A percentile compares a stretch with the other conserved stretches of the same genome.
Conservation (phyloP, 2,329 filamentous ascomycete species). For the Metarhizium album region DNA sequence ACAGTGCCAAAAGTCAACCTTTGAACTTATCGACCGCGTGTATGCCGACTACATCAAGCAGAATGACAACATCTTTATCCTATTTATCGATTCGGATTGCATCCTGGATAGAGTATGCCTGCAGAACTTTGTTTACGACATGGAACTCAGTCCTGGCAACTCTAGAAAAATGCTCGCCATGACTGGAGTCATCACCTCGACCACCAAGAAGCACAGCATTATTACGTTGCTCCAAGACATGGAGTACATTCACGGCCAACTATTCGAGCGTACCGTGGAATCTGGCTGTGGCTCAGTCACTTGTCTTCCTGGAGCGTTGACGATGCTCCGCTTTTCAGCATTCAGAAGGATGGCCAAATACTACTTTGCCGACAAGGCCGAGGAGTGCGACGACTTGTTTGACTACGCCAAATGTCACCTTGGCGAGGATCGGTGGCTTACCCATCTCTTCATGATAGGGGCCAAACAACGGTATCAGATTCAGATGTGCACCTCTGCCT, state of each 20-base stretch:
- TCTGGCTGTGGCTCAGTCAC: slow-evolving; percentile 91
- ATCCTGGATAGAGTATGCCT: slow-evolving; percentile 85
- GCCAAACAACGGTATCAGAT: slow-evolving; percentile 91
- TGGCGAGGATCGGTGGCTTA: slow-evolving; percentile 93
- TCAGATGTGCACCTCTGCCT: slow-evolving; percentile 93
- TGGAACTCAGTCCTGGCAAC: slow-evolving; percentile 93
- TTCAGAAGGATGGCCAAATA: slow-evolving; percentile 96
- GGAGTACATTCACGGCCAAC: slow-evolving; percentile 94
- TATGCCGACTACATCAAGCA: slow-evolving; percentile 77
- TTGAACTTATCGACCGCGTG: slow-evolving; percentile 85
- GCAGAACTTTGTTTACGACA: slow-evolving; percentile 97
- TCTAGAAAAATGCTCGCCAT: slow-evolving; percentile 90
- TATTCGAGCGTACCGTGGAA: slow-evolving; percentile 92
- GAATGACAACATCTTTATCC: slow-evolving; percentile 86
- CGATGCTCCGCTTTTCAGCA: slow-evolving; percentile 89
- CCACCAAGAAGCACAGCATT: slow-evolving; percentile 75
- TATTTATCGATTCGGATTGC: slow-evolving; percentile 97
- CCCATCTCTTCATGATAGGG: slow-evolving; percentile 97
- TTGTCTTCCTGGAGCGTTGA: slow-evolving; percentile 88
- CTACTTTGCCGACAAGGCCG: slow-evolving; percentile 95
- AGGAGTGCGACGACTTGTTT: slow-evolving; percentile 90
- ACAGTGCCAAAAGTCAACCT: slow-evolving; percentile 87
- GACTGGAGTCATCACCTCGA: slow-evolving; percentile 95
- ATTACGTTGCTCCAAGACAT: slow-evolving; percentile 94
- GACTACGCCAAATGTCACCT: slow-evolving; percentile 94